Evolutionary conservation across 768 basidiomycete genomes (phyloP), one percentile per base, ranked within the genome.

Genomic region (Suillus ampliporus): DNA sequence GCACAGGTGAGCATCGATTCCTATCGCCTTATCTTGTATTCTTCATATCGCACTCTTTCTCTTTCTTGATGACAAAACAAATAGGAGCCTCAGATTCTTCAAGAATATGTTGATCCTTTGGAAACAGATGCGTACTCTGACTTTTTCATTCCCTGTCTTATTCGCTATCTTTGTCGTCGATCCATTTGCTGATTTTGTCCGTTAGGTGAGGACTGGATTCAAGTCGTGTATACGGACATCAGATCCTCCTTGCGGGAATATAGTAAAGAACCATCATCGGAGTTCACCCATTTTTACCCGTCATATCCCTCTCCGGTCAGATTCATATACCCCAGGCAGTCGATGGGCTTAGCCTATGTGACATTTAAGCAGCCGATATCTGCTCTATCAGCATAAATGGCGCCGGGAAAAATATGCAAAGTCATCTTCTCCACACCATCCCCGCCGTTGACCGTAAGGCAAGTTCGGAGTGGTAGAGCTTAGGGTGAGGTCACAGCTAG

Each of bases 341-440:
- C 84, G 0, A 88, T 89, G 68, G 90, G 89, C 13, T 77, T 90
- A 1, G 89, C 84, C 1, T 91, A 86, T 66, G 80, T 89, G 37
- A 79, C 81, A 3, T 91, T 83, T 62, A 72, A 65, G 9, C 72
- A 78, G 2, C 71, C 86, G 0, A 62, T 77, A 3, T 74, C 79
- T 17, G 89, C 90, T 0, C 68, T 95, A 1, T 77, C 82, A 0
- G 97, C 97, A 0, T 94, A 89, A 67, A 84, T 89, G 61, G 82
- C 81, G 0, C 82, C 98, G 38, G 96, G 99, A 72, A 88, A 87
- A 61, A 89, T 82, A 41, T 97, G 74, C 95, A 96, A 77, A 97
- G 97, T 4, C 88, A 97, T 34, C 74, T 99, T 0, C 74, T 99
- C 2, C 97, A 99, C 71, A 88, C 99, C 58, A 81, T 99, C 0